Base-by-base conservation (phyloP, 1,284 basidiomycete species). In the Porodaedalea pini region DNA sequence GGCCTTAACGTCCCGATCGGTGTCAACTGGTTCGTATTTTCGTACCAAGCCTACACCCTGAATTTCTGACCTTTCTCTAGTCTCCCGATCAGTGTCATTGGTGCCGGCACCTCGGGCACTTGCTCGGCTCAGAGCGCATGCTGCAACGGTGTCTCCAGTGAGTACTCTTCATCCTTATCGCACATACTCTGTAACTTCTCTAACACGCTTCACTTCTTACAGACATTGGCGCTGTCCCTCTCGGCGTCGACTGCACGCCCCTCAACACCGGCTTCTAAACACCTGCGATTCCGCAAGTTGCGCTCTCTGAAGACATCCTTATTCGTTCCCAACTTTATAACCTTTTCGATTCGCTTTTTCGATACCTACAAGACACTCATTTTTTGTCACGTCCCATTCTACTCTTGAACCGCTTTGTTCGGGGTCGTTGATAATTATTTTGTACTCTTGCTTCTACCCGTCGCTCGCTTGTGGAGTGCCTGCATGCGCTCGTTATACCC, bases 201-300 rank as follows among this genome's bases (percentile, higher is more conserved):
- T 11, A 25, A n/a, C 23, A n/a, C 15, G 15, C 19, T 50, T 11
- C 10, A 15, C 23, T n/a, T n/a, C n/a, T n/a, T 19, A 27, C 13
- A 36, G 43, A 45, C 17, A 10, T 6, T 6, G 40, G 41, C 11
- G 2, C 32, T 17, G 15, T 51, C 19, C 54, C 54, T n/a, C 11
- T 58, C 3, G 56, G 56, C n/a, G 10, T 58, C 27, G 31, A 56
- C 50, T 60, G 58, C 40, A 7, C 27, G 19, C 53, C 58, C 11
- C 27, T 56, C 54, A 48, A 31, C 29, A 17, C 32, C 45, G 29
- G 10, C 27, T 8, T 59, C 27, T 59, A 51, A 39, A 50, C 13
- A n/a, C 8, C 27, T 31, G 17, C 8, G 17, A 17, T 8, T n/a
- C 11, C 40, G 2, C 17, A 19, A 41, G 40, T 41, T 19, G 41